Conservation (phyloP, 2,329 filamentous ascomycete species). For the Ophiostoma novo-ulmi region DNA sequence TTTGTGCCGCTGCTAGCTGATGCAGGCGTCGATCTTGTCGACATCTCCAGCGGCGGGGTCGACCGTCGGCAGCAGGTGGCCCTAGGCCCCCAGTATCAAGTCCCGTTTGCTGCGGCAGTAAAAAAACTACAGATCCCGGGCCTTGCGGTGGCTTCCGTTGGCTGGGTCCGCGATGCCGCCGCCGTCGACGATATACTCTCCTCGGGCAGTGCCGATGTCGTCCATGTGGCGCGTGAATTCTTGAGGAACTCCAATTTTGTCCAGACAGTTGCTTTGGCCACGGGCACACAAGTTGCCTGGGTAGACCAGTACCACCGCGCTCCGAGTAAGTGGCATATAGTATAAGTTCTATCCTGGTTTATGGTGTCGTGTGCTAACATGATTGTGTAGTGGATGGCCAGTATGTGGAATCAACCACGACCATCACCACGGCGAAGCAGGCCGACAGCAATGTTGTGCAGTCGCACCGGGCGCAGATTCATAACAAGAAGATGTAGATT, state of each 20-base stretch:
- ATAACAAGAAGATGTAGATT: not conserved
- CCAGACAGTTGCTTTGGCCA: not conserved
- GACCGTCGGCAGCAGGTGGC: conserved; percentile 55
- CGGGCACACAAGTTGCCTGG: not conserved
- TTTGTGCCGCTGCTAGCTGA: conserved; percentile 61
- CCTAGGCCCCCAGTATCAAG: conserved; percentile 63
- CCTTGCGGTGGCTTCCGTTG: not conserved
- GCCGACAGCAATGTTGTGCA: not conserved
- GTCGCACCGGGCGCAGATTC: not conserved
- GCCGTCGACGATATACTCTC: not conserved
- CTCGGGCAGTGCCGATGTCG: not conserved
- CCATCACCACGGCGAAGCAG: not conserved
- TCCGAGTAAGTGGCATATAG: not conserved
- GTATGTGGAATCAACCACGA: not conserved
- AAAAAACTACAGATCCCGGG: not conserved
- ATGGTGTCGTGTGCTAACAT: not conserved
- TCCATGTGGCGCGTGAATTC: not conserved
- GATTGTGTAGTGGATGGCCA: not conserved
- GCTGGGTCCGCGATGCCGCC: conserved; percentile 4
- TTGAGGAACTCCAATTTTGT: not conserved
- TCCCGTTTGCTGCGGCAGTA: conserved; percentile 34
- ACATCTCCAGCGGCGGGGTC: conserved; percentile 64
- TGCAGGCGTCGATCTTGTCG: conserved; percentile 67
- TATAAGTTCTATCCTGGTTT: not conserved
- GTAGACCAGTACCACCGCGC: conserved; percentile 2